Evolutionary conservation across 306 rosid species (phyloP).

Genomic region (Arachis stenosperma): DNA sequence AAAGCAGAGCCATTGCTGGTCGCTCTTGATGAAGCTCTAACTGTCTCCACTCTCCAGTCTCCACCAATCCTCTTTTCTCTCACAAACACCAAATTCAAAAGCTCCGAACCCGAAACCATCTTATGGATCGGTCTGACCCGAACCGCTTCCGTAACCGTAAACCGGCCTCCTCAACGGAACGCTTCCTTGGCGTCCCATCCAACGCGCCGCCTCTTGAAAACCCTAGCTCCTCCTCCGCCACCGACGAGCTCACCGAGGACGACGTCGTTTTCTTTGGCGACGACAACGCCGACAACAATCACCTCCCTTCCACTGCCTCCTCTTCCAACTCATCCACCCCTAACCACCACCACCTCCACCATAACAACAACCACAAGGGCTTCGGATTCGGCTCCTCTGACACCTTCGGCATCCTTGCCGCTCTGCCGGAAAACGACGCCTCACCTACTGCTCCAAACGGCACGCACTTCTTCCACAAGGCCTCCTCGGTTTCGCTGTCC

Average conservation of each 20-base stretch:
- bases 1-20: conserved; percentile 9
- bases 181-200: conserved; percentile 45
- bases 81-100: background rate
- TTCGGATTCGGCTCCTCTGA: conserved; percentile 45
- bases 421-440: conserved; percentile 65
- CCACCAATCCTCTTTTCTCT: background rate
- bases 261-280: conserved; percentile 68
- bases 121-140: conserved; percentile 35
- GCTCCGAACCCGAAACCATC: conserved; percentile 2
- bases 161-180: conserved; percentile 25
- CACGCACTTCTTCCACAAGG: conserved; percentile 56
- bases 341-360: conserved; percentile 41
- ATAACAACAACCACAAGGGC: conserved; percentile 41
- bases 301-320: conserved; percentile 32
- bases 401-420: conserved; percentile 84
- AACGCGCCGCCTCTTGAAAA: conserved; percentile 30
- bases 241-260: conserved; percentile 68
- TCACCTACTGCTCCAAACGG: conserved; percentile 38
- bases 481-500: conserved; percentile 30
- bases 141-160: conserved; percentile 24
- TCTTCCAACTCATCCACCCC: conserved; percentile 47
- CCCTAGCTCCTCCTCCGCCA: conserved; percentile 23
- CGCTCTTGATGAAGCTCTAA: background rate
- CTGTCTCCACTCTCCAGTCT: too few species aligned
- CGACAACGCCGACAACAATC: conserved; percentile 47